These are phyloP conservation scores for Trichosporon inkin DNA, from an alignment of 1,284 basidiomycete species.

Conservation along the genomic window DNA sequence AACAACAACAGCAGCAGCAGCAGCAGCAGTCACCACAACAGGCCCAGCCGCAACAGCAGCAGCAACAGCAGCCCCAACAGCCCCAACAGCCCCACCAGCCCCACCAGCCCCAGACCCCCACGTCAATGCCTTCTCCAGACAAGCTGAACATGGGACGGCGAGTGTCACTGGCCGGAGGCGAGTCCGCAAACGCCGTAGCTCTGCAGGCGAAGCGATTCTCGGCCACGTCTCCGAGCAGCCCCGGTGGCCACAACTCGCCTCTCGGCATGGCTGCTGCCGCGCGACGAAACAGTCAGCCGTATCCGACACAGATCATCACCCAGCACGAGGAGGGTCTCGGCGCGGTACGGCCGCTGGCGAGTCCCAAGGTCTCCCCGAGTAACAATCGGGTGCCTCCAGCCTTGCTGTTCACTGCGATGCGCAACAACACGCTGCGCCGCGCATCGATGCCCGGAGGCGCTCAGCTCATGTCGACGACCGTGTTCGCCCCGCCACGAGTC, in stretches of 20 bases:
- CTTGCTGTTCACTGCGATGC: conserved; percentile 40
- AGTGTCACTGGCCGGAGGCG: conserved; percentile 39
- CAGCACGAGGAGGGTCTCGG: conserved; percentile 10
- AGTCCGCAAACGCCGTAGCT: conserved; percentile 15
- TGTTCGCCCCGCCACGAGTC: conserved; percentile 43
- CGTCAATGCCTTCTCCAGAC: conserved; percentile 16
- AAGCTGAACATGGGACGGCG: conserved; percentile 34
- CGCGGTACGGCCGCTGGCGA: conserved; percentile 13
- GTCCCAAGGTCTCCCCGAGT: conserved; percentile 35
- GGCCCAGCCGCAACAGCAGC: background rate
- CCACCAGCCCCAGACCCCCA: background rate
- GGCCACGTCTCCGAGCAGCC: conserved; percentile 5
- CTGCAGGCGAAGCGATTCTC: background rate
- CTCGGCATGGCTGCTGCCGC: conserved; percentile 39
- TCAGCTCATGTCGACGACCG: conserved; percentile 40
- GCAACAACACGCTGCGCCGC: conserved; percentile 40
- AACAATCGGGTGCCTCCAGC: conserved; percentile 30
- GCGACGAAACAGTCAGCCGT: conserved; percentile 39
- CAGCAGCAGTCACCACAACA: background rate
- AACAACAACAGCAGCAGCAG: background rate
- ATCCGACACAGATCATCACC: conserved; percentile 31
- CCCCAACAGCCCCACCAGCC: background rate
- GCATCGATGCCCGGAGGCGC: conserved; percentile 40
- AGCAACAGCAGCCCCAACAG: background rate
- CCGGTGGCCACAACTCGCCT: conserved; percentile 37